Conservation (phyloP, 2,329 filamentous ascomycete species). For the Botryotinia globosa region DNA sequence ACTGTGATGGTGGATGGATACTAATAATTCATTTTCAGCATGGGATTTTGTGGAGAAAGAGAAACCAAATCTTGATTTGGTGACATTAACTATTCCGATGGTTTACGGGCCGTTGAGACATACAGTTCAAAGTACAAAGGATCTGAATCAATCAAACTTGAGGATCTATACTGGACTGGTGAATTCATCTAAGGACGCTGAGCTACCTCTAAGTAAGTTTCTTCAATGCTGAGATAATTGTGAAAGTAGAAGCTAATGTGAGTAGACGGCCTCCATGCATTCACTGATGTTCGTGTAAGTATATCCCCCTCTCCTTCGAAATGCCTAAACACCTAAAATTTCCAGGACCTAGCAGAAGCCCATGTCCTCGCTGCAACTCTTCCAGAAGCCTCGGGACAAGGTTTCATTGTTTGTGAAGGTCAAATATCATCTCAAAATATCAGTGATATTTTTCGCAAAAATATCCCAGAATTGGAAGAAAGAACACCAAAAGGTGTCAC, state of each 20-base stretch:
- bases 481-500: slow-evolving; percentile 46
- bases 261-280: slow-evolving; percentile 45
- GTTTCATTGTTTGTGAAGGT: slow-evolving; percentile 60
- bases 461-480: slow-evolving; percentile 50
- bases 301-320: background rate
- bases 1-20: background rate
- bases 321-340: background rate
- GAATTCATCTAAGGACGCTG: slow-evolving; percentile 50
- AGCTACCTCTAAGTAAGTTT: slow-evolving; percentile 42
- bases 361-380: slow-evolving; percentile 58
- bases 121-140: slow-evolving; percentile 56
- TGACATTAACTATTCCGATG: slow-evolving; percentile 58
- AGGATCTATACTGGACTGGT: slow-evolving; percentile 50
- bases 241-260: background rate
- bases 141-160: slow-evolving; percentile 69
- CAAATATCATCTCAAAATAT: slow-evolving; percentile 59
- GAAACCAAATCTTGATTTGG: slow-evolving; percentile 54
- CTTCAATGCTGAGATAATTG: background rate
- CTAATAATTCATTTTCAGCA: slow-evolving; percentile 38
- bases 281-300: slow-evolving; percentile 45
- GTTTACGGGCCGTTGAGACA: slow-evolving; percentile 62
- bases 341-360: slow-evolving; percentile 58
- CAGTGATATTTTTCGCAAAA: slow-evolving; percentile 51
- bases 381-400: slow-evolving; percentile 54
- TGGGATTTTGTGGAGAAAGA: slow-evolving; percentile 59